Percentiles rank a stretch among this genome's conserved stretches.
These are phyloP conservation scores for Cryptosporidium ryanae DNA, from an alignment of 169 alveolate genomes.

Conservation along the genomic window DNA sequence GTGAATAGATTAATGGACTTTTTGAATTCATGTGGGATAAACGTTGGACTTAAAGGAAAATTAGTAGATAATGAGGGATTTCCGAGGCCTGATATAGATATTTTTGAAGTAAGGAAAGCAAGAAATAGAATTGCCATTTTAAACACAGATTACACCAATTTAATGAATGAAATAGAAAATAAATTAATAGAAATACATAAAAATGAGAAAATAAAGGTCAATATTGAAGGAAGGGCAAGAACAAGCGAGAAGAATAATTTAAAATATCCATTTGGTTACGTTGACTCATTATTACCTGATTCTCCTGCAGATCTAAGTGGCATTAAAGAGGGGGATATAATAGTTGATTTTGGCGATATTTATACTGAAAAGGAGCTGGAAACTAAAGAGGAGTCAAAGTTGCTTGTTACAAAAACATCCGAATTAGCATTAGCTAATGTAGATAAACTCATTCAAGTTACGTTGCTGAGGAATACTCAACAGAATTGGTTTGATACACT, in stretches of 20 bases:
- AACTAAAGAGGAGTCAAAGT: constrained; percentile 48
- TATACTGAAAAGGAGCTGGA: constrained; percentile 13
- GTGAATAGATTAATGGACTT: constrained; percentile 39
- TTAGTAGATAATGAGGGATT: constrained; percentile 71
- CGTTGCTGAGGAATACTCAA: constrained; percentile 18
- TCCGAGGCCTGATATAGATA: constrained; percentile 70
- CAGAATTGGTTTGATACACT: not conserved
- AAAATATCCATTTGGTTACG: constrained; percentile 36
- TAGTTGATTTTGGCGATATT: constrained; percentile 23
- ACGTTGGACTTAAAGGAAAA: constrained; percentile 46
- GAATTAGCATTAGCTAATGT: not conserved
- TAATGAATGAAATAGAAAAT: constrained; percentile 55
- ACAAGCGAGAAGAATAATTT: not conserved
- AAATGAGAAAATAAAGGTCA: constrained; percentile 28
- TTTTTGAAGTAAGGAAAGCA: constrained; percentile 62
- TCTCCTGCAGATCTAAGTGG: constrained; percentile 72
- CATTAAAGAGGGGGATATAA: constrained; percentile 39
- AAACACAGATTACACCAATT: constrained; percentile 41
- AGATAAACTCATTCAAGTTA: constrained; percentile 11
- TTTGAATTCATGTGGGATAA: constrained; percentile 61
- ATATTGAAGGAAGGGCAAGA: not conserved
- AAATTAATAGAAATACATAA: constrained; percentile 45
- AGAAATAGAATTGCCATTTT: constrained; percentile 60
- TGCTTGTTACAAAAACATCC: not conserved
- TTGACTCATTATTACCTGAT: constrained; percentile 32